phyloP scores from a whole-genome alignment of 495 filamentous ascomycete genomes.

The Cenococcum geophilum region DNA sequence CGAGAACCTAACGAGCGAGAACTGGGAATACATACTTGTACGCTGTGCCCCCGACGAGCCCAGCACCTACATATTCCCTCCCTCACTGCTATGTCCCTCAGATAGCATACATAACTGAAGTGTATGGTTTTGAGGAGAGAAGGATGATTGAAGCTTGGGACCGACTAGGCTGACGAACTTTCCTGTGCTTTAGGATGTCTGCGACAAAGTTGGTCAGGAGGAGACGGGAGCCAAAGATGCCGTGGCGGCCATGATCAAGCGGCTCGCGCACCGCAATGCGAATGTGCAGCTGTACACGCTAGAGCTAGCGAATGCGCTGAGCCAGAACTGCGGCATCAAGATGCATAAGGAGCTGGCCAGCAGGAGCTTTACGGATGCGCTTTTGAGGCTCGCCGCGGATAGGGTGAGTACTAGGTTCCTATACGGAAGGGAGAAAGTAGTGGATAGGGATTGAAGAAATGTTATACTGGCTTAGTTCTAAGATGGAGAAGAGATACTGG shows the following conservation, averaged over 20 bases:
- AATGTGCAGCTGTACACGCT: constrained; percentile 99
- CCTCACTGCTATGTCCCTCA: not conserved
- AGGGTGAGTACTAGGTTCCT: constrained; percentile 44
- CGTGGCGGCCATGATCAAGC: constrained; percentile 89
- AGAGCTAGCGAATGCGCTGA: constrained; percentile 90
- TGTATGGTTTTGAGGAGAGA: not conserved
- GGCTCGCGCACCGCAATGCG: constrained; percentile 92
- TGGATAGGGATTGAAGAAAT: not conserved
- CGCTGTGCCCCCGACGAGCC: constrained; percentile 15
- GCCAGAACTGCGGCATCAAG: constrained; percentile 86
- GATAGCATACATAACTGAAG: not conserved
- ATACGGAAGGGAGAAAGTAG: not conserved
- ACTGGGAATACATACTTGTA: constrained; percentile 95
- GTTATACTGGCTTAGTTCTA: not conserved
- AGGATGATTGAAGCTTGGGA: not conserved
- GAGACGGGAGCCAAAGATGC: constrained; percentile 79
- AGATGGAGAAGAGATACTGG: not conserved
- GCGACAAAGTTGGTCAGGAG: constrained; percentile 73
- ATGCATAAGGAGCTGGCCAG: constrained; percentile 93
- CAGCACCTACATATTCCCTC: not conserved
- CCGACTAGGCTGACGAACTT: constrained; percentile 14
- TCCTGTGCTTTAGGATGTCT: constrained; percentile 62
- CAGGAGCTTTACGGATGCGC: constrained; percentile 90
- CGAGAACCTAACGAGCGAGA: constrained; percentile 95
- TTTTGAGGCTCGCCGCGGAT: constrained; percentile 84